Base-by-base conservation (phyloP, 768 basidiomycete genomes). In the Crepidotus variabilis region DNA sequence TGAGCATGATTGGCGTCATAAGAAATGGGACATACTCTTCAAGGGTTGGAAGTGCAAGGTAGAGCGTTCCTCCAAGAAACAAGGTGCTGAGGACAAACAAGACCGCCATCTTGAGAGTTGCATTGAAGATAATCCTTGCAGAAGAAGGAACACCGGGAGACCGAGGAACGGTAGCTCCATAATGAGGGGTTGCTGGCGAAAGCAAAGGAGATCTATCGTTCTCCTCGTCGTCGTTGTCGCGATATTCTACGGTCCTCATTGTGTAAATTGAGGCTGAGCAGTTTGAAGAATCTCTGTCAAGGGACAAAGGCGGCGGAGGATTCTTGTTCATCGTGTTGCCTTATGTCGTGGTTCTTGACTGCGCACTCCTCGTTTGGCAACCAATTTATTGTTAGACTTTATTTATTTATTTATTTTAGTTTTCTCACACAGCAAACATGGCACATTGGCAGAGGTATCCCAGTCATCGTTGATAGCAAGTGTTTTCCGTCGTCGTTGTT, bases 91-190 rank as follows among this genome's bases (percentile, higher is more conserved):
- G 52, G 51, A 85, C 48, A 67, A 97, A 95, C 53, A 98, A 78
- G 28, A 79, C 72, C 14, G 85, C 85, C 80, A 95, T 91, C 76
- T 94, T 94, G 60, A 94, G 70, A 0, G 88, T 86, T 0, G 94
- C 92, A 65, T 84, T 82, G 71, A 94, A 74, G 61, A 97, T 79
- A 43, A 93, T 78, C 43, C 77, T 79, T 24, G 81, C 71, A 0
- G 82, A 71, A 32, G 81, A 83, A 22, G 71, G 69, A n/a, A 65
- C 57, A 21, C 64, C 65, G 23, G 76, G 73, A 16, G 74, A 72
- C 36, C 71, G 73, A 22, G 75, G 72, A 55, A 77, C 65, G 7
- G 79, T 74, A 13, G 84, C 63, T 53, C 86, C 86, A 73, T 88
- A 88, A 45, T 71, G 67, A 21, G 77, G 73, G 2, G 75, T 79